Base-by-base conservation (phyloP, 768 basidiomycete species). In the Artomyces pyxidatus region DNA sequence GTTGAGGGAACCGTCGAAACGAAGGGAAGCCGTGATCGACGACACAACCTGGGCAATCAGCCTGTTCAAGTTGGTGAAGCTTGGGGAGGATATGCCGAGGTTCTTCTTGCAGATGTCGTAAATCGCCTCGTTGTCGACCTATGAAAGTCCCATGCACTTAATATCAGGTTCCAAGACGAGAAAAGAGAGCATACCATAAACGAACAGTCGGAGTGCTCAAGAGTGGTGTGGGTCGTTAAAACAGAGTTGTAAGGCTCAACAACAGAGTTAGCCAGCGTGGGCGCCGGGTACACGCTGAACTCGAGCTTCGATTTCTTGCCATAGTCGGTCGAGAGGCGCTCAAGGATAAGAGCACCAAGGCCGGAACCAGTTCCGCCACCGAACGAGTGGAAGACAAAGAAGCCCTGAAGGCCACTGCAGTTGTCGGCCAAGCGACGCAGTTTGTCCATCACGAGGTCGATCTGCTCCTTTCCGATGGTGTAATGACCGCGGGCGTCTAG, bases 381-480 rank as follows among this genome's bases (percentile, higher is more conserved):
- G 66, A 99, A 98, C 17, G 96, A 98, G 74, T 98, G 96, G 83
- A 98, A 98, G 63, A 98, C 90, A 65, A 98, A 98, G 83, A 99
- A 99, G 61, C 96, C 96, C 71, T 99, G 96, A 39, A 99, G 83
- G 65, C 96, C 96, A 43, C 83, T 81, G 73, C 95, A 98, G 73
- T 96, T 96, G 71, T 99, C 96, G 45, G 94, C 90, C 54, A 99
- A 82, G 58, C 90, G 87, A 66, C 96, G 89, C 58, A 98, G 75
- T 69, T 90, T 94, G 72, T 99, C 96, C 83, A 97, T 88, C 48
- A 96, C 94, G 39, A 78, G 78, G 71, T 99, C 96, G 53, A 99
- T 92, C 63, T 92, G 82, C 68, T 98, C 96, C 72, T 98, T 99
- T 61, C 96, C 96, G 62, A 99, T 83, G 55, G 96, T 97, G 72